Conservation (phyloP, 208 protist genomes). For the Leishmania braziliensis region DNA sequence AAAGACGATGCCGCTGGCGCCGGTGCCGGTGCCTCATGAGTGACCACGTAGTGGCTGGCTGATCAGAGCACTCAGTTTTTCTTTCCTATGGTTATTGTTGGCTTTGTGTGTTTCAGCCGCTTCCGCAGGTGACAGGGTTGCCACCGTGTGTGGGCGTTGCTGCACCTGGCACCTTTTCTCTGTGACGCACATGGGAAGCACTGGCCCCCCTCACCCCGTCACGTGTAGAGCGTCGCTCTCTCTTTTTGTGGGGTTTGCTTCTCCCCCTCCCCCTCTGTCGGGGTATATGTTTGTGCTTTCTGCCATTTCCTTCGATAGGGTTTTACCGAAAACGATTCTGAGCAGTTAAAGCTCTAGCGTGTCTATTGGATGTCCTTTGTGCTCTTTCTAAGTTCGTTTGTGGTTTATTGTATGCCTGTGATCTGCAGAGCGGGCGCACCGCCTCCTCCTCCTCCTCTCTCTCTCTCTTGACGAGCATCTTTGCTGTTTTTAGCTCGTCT, state of each 20-base stretch:
- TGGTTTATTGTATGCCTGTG: not conserved
- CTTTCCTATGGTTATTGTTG: not conserved
- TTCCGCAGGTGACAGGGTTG: not conserved
- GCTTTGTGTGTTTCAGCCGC: not conserved
- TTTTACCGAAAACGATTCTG: not conserved
- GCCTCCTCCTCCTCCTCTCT: not conserved
- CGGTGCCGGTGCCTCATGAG: not conserved
- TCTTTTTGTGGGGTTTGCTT: not conserved
- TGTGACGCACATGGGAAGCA: not conserved
- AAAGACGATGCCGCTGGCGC: slow-evolving; percentile 37
- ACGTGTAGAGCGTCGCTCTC: too few relatives aligned
- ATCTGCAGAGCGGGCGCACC: too few relatives aligned
- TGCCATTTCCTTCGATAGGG: not conserved
- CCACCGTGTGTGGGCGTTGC: not conserved
- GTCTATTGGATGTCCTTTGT: not conserved
- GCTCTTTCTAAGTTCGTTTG: too few relatives aligned
- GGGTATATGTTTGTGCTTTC: too few relatives aligned
- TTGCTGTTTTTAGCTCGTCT: not conserved
- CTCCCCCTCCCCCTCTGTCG: too few relatives aligned
- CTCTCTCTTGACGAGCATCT: not conserved
- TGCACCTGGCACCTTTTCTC: not conserved
- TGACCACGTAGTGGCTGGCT: not conserved
- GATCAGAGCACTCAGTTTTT: not conserved
- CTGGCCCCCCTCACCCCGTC: too few relatives aligned
- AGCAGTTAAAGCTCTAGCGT: not conserved